phyloP scores from a whole-genome alignment of 1,284 basidiomycete species.

The Ceratobasidium sp. region DNA sequence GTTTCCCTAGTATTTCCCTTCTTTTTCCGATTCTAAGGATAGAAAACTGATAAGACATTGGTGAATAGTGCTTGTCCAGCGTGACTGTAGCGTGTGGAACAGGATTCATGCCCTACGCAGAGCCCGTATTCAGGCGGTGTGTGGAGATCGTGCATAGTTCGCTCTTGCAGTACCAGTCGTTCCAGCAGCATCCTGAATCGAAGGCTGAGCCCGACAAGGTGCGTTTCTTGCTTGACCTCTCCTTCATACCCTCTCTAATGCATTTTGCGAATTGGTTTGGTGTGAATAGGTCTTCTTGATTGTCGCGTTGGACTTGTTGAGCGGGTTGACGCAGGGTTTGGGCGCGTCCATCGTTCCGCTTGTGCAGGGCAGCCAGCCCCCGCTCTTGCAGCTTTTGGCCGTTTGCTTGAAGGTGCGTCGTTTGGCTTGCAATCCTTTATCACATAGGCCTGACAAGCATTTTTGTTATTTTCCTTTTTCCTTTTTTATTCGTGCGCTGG shows the following conservation, averaged over 20 bases:
- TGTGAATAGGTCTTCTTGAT: constrained; percentile 77
- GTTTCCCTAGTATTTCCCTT: neutral
- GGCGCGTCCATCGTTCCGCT: constrained; percentile 79
- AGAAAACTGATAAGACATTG: neutral
- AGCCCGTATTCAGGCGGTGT: constrained; percentile 94
- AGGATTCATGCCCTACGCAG: constrained; percentile 90
- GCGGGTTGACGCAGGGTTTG: constrained; percentile 94
- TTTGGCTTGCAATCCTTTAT: neutral
- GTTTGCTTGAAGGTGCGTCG: constrained; percentile 75
- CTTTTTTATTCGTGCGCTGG: neutral
- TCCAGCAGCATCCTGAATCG: constrained; percentile 75
- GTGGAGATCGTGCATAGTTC: constrained; percentile 85
- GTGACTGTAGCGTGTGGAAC: constrained; percentile 96
- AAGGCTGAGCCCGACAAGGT: constrained; percentile 93
- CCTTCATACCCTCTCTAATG: too few relatives aligned
- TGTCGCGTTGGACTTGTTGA: constrained; percentile 94
- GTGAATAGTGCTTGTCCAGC: constrained; percentile 88
- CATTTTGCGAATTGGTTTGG: neutral
- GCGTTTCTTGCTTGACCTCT: neutral
- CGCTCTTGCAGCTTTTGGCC: constrained; percentile 80
- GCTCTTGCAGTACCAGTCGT: constrained; percentile 83
- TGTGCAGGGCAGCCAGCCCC: constrained; percentile 75
- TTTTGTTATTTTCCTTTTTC: neutral
- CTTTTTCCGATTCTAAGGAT: constrained; percentile 29
- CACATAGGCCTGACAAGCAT: neutral